Conservation (phyloP, 192 early-diverging fungal species). For the Powellomyces hirtus region DNA sequence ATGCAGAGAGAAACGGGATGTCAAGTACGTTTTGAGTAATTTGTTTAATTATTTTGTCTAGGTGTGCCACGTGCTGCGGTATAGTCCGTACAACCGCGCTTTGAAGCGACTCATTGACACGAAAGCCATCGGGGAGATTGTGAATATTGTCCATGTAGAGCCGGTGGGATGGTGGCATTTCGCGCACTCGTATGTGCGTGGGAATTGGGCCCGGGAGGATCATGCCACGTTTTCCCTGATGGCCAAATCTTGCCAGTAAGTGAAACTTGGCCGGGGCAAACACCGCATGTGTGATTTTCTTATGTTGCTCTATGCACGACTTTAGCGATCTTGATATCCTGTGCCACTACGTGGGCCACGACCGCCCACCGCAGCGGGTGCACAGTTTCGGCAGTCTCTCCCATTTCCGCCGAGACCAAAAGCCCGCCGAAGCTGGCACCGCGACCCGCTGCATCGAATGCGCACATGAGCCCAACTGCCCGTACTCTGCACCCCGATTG, state of each 20-base stretch:
- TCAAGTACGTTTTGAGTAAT: too few species aligned
- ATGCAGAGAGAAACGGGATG: too few species aligned
- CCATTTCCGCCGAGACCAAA: constrained; percentile 54
- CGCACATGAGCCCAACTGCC: constrained; percentile 49
- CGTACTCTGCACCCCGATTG: constrained; percentile 57
- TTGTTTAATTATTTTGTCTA: too few species aligned
- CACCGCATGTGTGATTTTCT: too few species aligned
- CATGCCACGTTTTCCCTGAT: constrained; percentile 58
- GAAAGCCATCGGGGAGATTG: constrained; percentile 53
- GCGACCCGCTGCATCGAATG: constrained; percentile 58
- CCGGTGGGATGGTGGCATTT: constrained; percentile 69
- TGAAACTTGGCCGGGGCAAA: too few species aligned
- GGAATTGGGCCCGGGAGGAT: constrained; percentile 61
- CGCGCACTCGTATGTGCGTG: constrained; percentile 64
- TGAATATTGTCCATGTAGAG: constrained; percentile 65
- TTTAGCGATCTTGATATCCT: constrained; percentile 61
- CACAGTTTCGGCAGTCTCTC: constrained; percentile 58
- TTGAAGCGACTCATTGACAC: constrained; percentile 57
- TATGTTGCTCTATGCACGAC: too few species aligned
- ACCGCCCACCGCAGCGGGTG: constrained; percentile 37
- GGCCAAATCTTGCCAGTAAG: constrained; percentile 51
- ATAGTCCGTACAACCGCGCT: constrained; percentile 55
- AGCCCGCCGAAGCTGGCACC: constrained; percentile 56
- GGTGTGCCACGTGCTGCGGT: constrained; percentile 55
- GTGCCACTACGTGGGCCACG: constrained; percentile 35